Conservation (phyloP, 176 grass and related monocot species). For the Paspalum notatum region DNA sequence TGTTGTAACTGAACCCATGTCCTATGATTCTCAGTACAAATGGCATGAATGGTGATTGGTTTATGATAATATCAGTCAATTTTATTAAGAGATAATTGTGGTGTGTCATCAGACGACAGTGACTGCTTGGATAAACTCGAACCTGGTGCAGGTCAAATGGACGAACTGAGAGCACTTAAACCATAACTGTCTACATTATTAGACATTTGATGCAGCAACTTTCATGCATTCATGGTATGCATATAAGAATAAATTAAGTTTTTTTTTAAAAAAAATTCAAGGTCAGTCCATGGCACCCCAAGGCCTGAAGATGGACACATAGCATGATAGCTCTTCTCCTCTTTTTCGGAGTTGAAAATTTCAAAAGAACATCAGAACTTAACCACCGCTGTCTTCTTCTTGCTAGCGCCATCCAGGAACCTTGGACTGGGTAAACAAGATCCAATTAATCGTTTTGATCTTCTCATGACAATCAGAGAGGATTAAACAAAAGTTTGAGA, state of each 20-base stretch:
- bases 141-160: constrained; percentile 34
- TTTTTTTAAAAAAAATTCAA: constrained; percentile 24
- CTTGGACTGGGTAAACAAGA: constrained; percentile 49
- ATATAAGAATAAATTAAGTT: neutral
- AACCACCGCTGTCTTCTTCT: constrained; percentile 55
- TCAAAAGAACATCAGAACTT: constrained; percentile 28
- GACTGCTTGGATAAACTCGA: constrained; percentile 38
- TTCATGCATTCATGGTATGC: constrained; percentile 9
- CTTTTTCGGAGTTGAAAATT: constrained; percentile 21
- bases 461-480: constrained; percentile 36
- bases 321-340: neutral
- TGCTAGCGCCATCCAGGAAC: constrained; percentile 45
- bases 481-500: neutral
- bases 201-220: constrained; percentile 30
- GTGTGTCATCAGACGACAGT: constrained; percentile 29
- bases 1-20: constrained; percentile 10
- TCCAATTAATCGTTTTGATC: neutral
- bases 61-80: neutral
- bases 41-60: neutral
- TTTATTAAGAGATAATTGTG: neutral
- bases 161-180: neutral
- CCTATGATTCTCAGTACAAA: constrained; percentile 8
- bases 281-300: constrained; percentile 17
- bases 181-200: constrained; percentile 32
- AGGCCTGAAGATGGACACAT: neutral